Evolutionary conservation across 805 yeast species (phyloP).

Genomic region (Schwanniomyces occidentalis): DNA sequence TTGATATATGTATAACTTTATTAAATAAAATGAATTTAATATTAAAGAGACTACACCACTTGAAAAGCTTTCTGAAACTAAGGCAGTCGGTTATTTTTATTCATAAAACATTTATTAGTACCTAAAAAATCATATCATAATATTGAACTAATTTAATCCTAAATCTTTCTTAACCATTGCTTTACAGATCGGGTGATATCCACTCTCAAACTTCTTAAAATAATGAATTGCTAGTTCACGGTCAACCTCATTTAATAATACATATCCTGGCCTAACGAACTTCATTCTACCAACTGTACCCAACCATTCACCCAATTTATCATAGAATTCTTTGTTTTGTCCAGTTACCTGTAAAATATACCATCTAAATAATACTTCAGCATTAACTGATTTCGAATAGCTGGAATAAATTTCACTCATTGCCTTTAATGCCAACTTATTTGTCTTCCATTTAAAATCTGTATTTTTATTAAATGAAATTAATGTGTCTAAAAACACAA

Average conservation of each 20-base stretch:
- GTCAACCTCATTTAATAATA: conserved; percentile 63
- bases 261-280: conserved; percentile 85
- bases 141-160: conserved; percentile 34
- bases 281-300: conserved; percentile 95
- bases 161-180: conserved; percentile 83
- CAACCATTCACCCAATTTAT: conserved; percentile 73
- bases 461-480: conserved; percentile 46
- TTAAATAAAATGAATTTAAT: no score
- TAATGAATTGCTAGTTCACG: conserved; percentile 64
- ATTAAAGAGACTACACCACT: no score
- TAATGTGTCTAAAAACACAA: conserved; percentile 74
- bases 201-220: conserved; percentile 55
- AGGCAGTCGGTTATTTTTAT: no score
- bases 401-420: conserved; percentile 36
- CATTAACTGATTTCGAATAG: conserved; percentile 60
- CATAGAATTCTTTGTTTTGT: conserved; percentile 45
- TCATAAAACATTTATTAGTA: no score
- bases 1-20: no score
- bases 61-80: no score
- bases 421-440: conserved; percentile 30
- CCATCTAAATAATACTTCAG: conserved; percentile 82
- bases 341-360: conserved; percentile 65
- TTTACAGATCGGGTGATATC: conserved; percentile 85
- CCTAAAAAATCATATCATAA: no score
- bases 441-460: conserved; percentile 39